phyloP scores from a whole-genome alignment of 2,329 filamentous ascomycete genomes.

The Calonectria honghensis region DNA sequence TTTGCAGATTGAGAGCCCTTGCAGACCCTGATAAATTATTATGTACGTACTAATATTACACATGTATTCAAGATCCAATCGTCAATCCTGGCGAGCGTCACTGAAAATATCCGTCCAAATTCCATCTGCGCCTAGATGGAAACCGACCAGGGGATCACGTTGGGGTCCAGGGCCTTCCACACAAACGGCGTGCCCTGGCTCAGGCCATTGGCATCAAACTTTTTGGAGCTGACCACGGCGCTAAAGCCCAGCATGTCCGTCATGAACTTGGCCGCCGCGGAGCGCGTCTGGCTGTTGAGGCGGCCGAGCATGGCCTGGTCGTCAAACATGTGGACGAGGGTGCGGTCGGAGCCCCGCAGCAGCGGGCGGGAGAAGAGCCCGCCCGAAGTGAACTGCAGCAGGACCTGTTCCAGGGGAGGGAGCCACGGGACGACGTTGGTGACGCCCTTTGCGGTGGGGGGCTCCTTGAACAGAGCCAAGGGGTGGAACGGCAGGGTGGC shows the following conservation, averaged over 20 bases:
- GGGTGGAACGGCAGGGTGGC: slow-evolving; percentile 8
- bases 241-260: not conserved
- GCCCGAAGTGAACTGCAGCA: slow-evolving; percentile 1
- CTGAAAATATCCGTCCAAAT: too few species aligned
- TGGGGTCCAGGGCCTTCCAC: not conserved
- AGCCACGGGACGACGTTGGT: not conserved
- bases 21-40: too few species aligned
- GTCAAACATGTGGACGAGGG: slow-evolving; percentile 17
- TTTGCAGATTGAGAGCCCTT: too few species aligned
- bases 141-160: not conserved
- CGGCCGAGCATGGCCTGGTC: not conserved
- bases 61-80: not conserved
- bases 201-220: slow-evolving; percentile 1
- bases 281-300: not conserved
- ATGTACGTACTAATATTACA: not conserved
- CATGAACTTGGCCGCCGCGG: not conserved
- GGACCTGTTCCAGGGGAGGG: not conserved
- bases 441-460: slow-evolving; percentile 8
- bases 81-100: too few species aligned
- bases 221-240: not conserved
- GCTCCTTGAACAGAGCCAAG: slow-evolving; percentile 9
- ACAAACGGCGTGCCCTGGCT: slow-evolving; percentile 21
- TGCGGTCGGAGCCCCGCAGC: not conserved
- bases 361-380: slow-evolving; percentile 8
- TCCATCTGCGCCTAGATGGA: not conserved